Evolutionary conservation across 179 eudicot species (phyloP).

Genomic region (Heliamphora pulchella): DNA sequence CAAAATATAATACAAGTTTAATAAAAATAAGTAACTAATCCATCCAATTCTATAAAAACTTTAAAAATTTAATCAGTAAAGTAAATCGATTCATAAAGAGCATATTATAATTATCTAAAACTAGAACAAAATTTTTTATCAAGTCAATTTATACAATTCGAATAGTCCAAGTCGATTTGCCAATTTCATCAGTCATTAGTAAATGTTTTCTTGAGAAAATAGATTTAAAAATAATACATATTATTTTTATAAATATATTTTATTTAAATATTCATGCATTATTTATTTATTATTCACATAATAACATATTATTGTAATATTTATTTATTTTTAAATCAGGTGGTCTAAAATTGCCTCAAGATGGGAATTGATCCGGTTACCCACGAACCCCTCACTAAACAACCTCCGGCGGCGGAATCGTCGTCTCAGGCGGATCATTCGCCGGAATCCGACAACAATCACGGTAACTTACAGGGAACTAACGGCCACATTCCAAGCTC

Average conservation of each 20-base stretch:
- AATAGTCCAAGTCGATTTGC: no score
- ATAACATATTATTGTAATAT: neutral
- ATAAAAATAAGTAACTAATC: no score
- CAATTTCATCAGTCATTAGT: neutral
- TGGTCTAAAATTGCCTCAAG: constrained; percentile 97
- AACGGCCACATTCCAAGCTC: neutral
- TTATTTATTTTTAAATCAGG: constrained; percentile 26
- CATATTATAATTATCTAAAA: no score
- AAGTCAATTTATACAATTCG: no score
- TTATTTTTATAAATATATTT: no score
- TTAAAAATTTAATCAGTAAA: no score
- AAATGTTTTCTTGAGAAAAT: neutral
- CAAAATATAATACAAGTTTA: no score
- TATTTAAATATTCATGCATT: no score
- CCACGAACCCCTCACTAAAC: constrained; percentile 56
- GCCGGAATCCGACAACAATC: constrained; percentile 7
- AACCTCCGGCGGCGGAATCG: constrained; percentile 6
- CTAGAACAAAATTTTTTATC: no score
- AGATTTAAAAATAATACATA: neutral
- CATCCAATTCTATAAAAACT: no score
- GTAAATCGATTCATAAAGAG: no score
- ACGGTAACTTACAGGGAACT: neutral
- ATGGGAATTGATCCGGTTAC: constrained; percentile 88
- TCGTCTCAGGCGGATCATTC: constrained; percentile 14
- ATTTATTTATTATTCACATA: no score